Evolutionary conservation across 2,329 filamentous ascomycete species (phyloP).

Genomic region (Phaeosphaeria sp.): DNA sequence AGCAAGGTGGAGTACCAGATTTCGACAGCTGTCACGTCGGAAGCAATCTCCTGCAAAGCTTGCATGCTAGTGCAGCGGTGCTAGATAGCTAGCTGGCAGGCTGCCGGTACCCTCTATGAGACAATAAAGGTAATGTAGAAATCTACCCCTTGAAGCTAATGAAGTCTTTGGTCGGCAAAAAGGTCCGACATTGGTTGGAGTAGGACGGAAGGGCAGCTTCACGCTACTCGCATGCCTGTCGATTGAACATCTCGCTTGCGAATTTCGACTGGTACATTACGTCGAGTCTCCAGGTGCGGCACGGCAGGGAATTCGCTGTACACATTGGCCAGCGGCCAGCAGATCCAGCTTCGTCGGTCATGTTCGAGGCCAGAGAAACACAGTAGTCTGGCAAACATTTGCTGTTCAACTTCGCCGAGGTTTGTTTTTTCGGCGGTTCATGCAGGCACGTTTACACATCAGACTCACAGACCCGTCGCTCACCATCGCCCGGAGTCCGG

Average conservation of each 20-base stretch:
- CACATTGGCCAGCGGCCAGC: not conserved
- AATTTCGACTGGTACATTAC: not conserved
- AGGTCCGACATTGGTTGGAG: not conserved
- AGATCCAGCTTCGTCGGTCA: not conserved
- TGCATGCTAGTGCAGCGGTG: not conserved
- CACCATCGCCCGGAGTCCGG: not conserved
- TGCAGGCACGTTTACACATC: not conserved
- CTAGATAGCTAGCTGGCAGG: not conserved
- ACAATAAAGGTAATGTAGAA: not conserved
- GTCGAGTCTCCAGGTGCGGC: not conserved
- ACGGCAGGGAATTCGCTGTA: not conserved
- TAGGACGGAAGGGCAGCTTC: not conserved
- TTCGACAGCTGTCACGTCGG: not conserved
- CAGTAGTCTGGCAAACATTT: not conserved
- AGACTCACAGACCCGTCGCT: not conserved
- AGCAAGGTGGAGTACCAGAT: not conserved
- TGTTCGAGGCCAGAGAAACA: not conserved
- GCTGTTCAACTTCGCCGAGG: not conserved
- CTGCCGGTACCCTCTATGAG: not conserved
- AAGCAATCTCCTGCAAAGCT: not conserved
- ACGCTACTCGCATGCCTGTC: not conserved
- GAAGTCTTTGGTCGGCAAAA: not conserved
- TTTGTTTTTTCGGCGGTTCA: slow-evolving; percentile 1
- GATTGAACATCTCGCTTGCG: not conserved
- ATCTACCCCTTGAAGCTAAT: not conserved